Conservation (phyloP, 2,329 filamentous ascomycete genomes). For the Nectriaceae sp. region DNA sequence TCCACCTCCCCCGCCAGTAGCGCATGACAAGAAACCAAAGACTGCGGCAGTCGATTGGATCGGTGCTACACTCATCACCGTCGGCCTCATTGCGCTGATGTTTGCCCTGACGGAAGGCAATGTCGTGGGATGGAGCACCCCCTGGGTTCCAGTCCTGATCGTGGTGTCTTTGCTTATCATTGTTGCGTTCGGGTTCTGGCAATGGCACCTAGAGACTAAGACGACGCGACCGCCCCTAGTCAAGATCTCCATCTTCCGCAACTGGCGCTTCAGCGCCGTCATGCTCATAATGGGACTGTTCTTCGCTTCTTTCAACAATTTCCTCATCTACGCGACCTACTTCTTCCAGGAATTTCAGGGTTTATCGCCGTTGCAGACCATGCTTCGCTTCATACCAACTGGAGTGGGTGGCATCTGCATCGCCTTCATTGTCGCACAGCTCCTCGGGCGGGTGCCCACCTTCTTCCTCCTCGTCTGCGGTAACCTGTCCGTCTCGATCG, state of each 20-base stretch:
- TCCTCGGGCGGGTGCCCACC: conserved; percentile 60
- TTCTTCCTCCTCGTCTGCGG: conserved; percentile 60
- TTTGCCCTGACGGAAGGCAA: conserved; percentile 71
- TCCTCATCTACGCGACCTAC: conserved; percentile 67
- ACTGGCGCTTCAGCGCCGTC: conserved; percentile 60
- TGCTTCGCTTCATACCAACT: conserved; percentile 67
- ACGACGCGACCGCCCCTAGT: conserved; percentile 56
- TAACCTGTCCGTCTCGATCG: conserved; percentile 54
- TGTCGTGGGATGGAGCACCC: conserved; percentile 65
- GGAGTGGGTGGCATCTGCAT: conserved; percentile 62
- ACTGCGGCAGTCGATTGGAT: conserved; percentile 63
- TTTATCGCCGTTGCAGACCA: conserved; percentile 64
- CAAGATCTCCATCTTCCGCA: conserved; percentile 65
- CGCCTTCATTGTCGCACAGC: conserved; percentile 54
- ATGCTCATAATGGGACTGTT: conserved; percentile 68
- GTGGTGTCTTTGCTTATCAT: conserved; percentile 59
- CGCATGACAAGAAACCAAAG: conserved; percentile 35
- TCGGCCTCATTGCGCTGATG: conserved; percentile 61
- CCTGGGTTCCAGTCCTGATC: conserved; percentile 63
- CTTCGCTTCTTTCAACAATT: conserved; percentile 69
- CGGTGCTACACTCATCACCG: conserved; percentile 63
- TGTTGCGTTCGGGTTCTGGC: conserved; percentile 60
- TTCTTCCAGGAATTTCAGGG: conserved; percentile 70
- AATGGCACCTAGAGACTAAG: conserved; percentile 44
- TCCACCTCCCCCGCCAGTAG: conserved; percentile 41